Percentiles rank a stretch among this genome's conserved stretches.
These are phyloP conservation scores for Phylloporus sp. DNA, from an alignment of 768 basidiomycete genomes.

Conservation along the genomic window DNA sequence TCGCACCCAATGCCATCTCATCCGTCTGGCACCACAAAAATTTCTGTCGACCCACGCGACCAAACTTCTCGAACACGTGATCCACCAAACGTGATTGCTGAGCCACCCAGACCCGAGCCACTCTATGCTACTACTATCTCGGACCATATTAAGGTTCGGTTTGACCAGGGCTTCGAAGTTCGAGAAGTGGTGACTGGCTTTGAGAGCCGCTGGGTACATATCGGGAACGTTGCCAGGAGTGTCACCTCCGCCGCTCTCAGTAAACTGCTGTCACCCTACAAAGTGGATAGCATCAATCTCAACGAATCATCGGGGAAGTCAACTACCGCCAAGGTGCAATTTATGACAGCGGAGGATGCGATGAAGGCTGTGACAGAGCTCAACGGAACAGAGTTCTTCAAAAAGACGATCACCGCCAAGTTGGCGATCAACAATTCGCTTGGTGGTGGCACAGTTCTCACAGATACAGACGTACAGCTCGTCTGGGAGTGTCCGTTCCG, in stretches of 20 bases:
- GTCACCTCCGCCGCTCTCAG: slow-evolving; percentile 35
- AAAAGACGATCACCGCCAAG: slow-evolving; percentile 40
- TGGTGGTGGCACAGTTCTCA: slow-evolving; percentile 37
- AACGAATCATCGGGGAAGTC: slow-evolving; percentile 26
- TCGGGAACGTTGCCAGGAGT: slow-evolving; percentile 46
- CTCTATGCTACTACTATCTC: slow-evolving; percentile 37
- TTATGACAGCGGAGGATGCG: slow-evolving; percentile 46
- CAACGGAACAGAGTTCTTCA: slow-evolving; percentile 42
- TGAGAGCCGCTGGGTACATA: slow-evolving; percentile 58
- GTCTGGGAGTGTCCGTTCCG: slow-evolving; percentile 56
- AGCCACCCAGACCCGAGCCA: slow-evolving; percentile 13
- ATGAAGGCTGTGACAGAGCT: slow-evolving; percentile 49
- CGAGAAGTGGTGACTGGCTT: slow-evolving; percentile 58
- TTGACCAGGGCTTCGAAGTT: slow-evolving; percentile 61
- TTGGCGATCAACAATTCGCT: slow-evolving; percentile 40
- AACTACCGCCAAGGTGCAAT: slow-evolving; percentile 41
- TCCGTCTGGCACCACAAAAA: too few species aligned
- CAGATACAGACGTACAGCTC: slow-evolving; percentile 54
- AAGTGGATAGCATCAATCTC: slow-evolving; percentile 38
- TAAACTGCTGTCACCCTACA: slow-evolving; percentile 39
- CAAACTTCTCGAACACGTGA: neutral
- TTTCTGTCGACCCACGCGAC: too few species aligned
- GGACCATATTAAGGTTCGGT: slow-evolving; percentile 52
- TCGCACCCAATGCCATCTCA: too few species aligned
- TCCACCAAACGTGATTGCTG: neutral